These are phyloP conservation scores for Setaria italica DNA, from an alignment of 202 grass and related monocot species.

Conservation along the genomic window DNA sequence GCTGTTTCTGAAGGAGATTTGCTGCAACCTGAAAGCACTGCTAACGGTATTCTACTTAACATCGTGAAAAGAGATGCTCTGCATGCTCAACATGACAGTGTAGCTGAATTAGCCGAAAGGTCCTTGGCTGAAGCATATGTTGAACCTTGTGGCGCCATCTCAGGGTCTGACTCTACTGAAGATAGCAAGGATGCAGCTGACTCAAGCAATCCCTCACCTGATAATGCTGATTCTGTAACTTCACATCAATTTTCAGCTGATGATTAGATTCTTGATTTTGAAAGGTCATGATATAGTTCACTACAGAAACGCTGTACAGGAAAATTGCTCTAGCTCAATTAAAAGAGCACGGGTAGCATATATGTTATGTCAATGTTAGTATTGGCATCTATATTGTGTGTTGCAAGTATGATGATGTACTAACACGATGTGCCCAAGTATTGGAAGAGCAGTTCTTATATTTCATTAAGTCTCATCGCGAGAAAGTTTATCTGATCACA, in stretches of 20 bases:
- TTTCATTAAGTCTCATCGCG: neutral
- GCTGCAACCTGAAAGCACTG: constrained; percentile 69
- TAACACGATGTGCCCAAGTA: neutral
- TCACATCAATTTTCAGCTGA: constrained; percentile 11
- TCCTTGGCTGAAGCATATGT: constrained; percentile 45
- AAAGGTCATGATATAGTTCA: neutral
- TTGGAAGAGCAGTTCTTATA: neutral
- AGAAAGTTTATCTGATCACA: neutral
- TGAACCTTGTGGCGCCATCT: constrained; percentile 54
- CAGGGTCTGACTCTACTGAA: constrained; percentile 56
- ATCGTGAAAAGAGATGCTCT: constrained; percentile 63
- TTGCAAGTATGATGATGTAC: neutral
- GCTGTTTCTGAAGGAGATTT: constrained; percentile 72
- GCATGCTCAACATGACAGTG: constrained; percentile 40
- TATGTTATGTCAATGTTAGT: neutral
- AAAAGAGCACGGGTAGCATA: neutral
- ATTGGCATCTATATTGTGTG: constrained; percentile 3
- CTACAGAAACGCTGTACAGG: constrained; percentile 13
- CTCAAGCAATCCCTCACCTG: constrained; percentile 33
- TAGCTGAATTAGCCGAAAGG: constrained; percentile 16
- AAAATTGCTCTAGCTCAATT: constrained; percentile 21
- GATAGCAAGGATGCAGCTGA: constrained; percentile 41
- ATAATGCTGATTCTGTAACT: constrained; percentile 25
- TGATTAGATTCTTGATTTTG: constrained; percentile 40
- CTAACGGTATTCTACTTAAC: constrained; percentile 78